These are phyloP conservation scores for Crucibulum laeve DNA, from an alignment of 768 basidiomycete species.

Conservation along the genomic window DNA sequence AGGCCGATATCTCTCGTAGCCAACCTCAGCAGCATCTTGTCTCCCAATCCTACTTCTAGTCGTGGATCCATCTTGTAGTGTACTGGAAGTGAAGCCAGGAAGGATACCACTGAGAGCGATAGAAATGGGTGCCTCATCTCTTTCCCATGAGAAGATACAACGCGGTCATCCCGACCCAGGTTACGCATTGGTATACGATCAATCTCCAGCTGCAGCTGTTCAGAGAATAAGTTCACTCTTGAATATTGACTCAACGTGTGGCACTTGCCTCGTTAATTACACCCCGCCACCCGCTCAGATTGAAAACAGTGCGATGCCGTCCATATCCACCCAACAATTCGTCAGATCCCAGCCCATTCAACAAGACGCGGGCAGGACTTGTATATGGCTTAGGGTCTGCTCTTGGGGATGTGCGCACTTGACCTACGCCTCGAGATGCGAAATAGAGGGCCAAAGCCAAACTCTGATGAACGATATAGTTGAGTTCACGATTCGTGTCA, in stretches of 20 bases:
- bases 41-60: slow-evolving; percentile 72
- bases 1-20: slow-evolving; percentile 74
- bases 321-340: slow-evolving; percentile 94
- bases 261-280: slow-evolving; percentile 72
- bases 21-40: slow-evolving; percentile 81
- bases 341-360: slow-evolving; percentile 93
- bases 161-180: slow-evolving; percentile 90
- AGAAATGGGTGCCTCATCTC: slow-evolving; percentile 92
- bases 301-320: slow-evolving; percentile 78
- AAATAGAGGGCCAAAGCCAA: slow-evolving; percentile 91
- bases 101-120: slow-evolving; percentile 72
- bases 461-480: slow-evolving; percentile 46
- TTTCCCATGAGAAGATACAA: slow-evolving; percentile 88
- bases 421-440: slow-evolving; percentile 78
- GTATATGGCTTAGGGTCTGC: slow-evolving; percentile 47
- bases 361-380: slow-evolving; percentile 74
- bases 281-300: slow-evolving; percentile 63
- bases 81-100: slow-evolving; percentile 76
- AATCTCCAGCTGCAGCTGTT: slow-evolving; percentile 84
- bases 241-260: no score
- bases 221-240: not conserved
- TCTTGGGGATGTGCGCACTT: slow-evolving; percentile 33
- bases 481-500: not conserved
- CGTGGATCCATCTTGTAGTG: slow-evolving; percentile 79
- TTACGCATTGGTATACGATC: slow-evolving; percentile 86